phyloP scores from a whole-genome alignment of 176 grass and related monocot genomes.

The Dactylis glomerata region DNA sequence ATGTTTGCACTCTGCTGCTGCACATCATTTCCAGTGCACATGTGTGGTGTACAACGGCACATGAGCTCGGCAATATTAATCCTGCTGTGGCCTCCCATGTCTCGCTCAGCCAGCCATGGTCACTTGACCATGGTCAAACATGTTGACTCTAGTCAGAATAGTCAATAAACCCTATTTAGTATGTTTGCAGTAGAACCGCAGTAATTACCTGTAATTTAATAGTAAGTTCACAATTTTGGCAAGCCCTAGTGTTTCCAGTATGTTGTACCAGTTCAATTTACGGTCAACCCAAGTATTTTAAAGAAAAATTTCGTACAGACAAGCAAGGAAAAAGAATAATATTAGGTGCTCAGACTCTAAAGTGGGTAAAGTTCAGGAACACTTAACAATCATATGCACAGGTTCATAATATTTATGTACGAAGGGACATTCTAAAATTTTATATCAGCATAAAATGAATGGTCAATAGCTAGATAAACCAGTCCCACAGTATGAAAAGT shows the following conservation, averaged over 20 bases:
- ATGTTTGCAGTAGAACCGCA: not conserved
- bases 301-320: not conserved
- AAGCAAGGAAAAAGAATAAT: not conserved
- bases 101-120: not conserved
- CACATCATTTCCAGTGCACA: not conserved
- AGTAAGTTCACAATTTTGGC: not conserved
- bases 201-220: not conserved
- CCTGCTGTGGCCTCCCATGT: not conserved
- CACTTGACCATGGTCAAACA: not conserved
- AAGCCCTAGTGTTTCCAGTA: not conserved
- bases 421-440: not conserved
- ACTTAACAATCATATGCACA: not conserved
- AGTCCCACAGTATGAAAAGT: not conserved
- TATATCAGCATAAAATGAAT: not conserved
- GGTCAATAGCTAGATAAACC: not conserved
- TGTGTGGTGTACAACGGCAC: not conserved
- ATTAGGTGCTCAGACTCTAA: not conserved
- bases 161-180: not conserved
- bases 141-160: not conserved
- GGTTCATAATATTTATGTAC: not conserved
- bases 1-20: not conserved
- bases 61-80: not conserved
- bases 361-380: not conserved
- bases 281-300: not conserved
- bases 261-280: not conserved